phyloP scores from a whole-genome alignment of 2,329 filamentous ascomycete species.

The Alternaria novae-zelandiae region DNA sequence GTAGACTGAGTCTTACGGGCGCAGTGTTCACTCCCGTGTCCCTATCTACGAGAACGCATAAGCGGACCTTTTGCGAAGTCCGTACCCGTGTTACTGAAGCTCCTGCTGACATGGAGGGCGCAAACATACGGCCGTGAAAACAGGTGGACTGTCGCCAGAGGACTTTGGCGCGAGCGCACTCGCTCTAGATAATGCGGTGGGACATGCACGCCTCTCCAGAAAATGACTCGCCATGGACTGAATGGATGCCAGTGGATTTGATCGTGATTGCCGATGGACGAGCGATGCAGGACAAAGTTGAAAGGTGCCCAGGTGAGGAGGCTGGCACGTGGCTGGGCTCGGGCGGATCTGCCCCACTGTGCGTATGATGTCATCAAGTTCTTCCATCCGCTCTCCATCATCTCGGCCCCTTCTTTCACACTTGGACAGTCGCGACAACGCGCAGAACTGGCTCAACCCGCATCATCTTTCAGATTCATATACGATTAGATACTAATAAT shows the following conservation, averaged over 20 bases:
- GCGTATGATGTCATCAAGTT: too few relatives aligned
- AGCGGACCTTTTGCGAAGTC: not conserved
- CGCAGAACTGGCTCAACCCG: too few relatives aligned
- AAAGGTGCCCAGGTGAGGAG: not conserved
- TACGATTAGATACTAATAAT: too few relatives aligned
- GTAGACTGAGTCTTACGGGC: not conserved
- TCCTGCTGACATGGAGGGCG: not conserved
- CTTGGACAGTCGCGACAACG: too few relatives aligned
- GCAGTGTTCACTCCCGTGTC: too few relatives aligned
- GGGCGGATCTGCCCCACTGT: not conserved
- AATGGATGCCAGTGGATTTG: not conserved
- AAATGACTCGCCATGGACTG: not conserved
- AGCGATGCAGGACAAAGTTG: not conserved
- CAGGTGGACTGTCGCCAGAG: too few relatives aligned
- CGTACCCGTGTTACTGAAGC: not conserved
- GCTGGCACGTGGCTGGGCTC: not conserved
- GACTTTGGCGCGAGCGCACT: not conserved
- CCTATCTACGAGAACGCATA: not conserved
- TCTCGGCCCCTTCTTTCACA: too few relatives aligned
- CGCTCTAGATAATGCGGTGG: too few relatives aligned
- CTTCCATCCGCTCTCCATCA: too few relatives aligned
- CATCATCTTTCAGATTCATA: too few relatives aligned
- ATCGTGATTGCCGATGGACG: not conserved
- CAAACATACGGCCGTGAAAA: too few relatives aligned
- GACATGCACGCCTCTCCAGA: too few relatives aligned